Conservation (phyloP, 2,329 filamentous ascomycete species). For the Plectosphaerella plurivora region DNA sequence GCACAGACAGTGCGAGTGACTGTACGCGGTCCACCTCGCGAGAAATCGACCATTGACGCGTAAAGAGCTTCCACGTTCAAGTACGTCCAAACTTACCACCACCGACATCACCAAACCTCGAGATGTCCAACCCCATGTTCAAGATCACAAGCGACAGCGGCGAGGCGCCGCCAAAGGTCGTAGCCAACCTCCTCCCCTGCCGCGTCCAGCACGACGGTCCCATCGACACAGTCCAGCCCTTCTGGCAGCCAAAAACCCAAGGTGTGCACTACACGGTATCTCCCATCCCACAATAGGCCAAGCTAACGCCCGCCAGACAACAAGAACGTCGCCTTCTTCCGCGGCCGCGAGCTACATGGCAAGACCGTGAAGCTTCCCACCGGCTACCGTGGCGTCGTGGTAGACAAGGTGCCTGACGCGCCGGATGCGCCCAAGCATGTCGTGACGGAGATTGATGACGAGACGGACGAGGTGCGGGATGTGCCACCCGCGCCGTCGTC, state of each 20-base stretch:
- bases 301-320: conserved; percentile 32
- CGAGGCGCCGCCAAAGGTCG: conserved; percentile 29
- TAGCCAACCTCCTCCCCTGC: conserved; percentile 74
- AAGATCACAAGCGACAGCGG: conserved; percentile 23
- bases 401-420: conserved; percentile 35
- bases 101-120: background rate
- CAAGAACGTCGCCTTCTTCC: conserved; percentile 61
- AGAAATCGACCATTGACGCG: background rate
- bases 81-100: background rate
- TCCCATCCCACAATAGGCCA: background rate
- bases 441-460: conserved; percentile 19
- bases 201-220: conserved; percentile 74
- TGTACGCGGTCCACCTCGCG: too few species aligned
- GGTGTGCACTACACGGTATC: conserved; percentile 28
- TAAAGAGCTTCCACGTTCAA: too few species aligned
- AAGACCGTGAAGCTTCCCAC: conserved; percentile 62
- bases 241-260: conserved; percentile 62
- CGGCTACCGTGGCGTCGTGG: conserved; percentile 65
- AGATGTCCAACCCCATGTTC: conserved; percentile 40
- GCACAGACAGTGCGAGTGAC: background rate
- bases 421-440: conserved; percentile 20
- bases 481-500: conserved; percentile 17
- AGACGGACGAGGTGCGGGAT: conserved; percentile 21
- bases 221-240: conserved; percentile 57
- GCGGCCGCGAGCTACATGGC: conserved; percentile 74